Evolutionary conservation across 2,329 filamentous ascomycete species (phyloP), one percentile per base, ranked within the genome.

Genomic region (Penicillium sp.): DNA sequence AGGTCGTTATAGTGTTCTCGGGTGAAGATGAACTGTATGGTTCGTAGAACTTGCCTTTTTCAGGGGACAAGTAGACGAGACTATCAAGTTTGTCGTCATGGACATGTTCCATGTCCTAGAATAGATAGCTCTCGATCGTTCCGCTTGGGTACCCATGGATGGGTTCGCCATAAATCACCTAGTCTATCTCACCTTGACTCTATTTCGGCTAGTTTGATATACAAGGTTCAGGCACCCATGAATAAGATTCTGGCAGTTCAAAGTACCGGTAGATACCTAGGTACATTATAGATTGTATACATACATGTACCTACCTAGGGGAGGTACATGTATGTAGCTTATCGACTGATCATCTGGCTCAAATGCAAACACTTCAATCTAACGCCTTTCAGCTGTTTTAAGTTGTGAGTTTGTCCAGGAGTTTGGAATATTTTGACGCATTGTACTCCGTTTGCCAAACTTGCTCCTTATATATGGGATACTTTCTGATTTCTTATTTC

Each of bases 41-140:
- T 23, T 23, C 11, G 27, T n/a, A 42, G 19, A 34, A 10, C 42
- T 7, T 19, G 16, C 3, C 18, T 5, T 23, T 30, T 16, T 30
- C 7, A 48, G 23, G 16, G 34, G 36, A 27, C 8, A 35, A n/a
- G 23, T 3, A 23, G 23, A 23, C 16, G 13, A 32, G 19, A 23
- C 11, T 26, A 27, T 46, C 34, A 6, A 34, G n/a, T 32, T 23
- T 39, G 18, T 50, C 51, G 51, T 53, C 51, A 53, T 53, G 11
- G 19, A 53, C 14, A 52, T n/a, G 19, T 38, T 26, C n/a, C 29
- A 4, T 34, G 18, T 16, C 32, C 46, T 18, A 35, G 0, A 54
- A 44, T 44, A 39, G 42, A 26, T 39, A 36, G 32, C 26, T n/a
- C 19, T 14, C 19, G 27, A 50, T 49, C 18, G 23, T 43, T 14